Evolutionary conservation across 768 basidiomycete genomes (phyloP).

Genomic region (Phanerochaete carnosa): DNA sequence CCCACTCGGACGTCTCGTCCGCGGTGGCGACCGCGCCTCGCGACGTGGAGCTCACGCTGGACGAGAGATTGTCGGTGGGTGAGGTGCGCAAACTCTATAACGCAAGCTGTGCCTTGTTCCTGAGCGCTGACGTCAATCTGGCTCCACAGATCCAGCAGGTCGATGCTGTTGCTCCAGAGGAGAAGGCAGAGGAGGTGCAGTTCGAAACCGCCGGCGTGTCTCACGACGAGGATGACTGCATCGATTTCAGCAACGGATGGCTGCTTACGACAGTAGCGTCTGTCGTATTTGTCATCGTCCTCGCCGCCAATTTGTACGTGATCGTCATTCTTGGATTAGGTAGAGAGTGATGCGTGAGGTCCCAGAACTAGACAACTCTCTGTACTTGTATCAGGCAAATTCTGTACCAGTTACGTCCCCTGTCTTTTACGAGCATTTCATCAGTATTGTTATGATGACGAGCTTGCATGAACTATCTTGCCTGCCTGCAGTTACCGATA

Average conservation of each 20-base stretch:
- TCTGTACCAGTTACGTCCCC: not conserved
- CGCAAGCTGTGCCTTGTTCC: not conserved
- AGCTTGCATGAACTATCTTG: too few species aligned
- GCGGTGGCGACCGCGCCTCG: not conserved
- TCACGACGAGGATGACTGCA: conserved; percentile 24
- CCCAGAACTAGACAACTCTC: too few species aligned
- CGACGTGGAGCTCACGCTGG: not conserved
- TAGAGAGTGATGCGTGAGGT: conserved; percentile 10
- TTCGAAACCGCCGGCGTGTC: conserved; percentile 5
- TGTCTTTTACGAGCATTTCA: too few species aligned
- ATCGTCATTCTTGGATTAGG: conserved; percentile 57
- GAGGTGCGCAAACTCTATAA: not conserved
- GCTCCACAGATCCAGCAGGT: conserved; percentile 53
- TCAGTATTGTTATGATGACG: too few species aligned
- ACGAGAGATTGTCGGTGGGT: not conserved
- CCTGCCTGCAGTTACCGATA: too few species aligned
- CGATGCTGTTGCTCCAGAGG: not conserved
- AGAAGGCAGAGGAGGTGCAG: conserved; percentile 13
- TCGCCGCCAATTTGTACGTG: conserved; percentile 75
- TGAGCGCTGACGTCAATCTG: conserved; percentile 32
- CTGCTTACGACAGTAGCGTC: conserved; percentile 49
- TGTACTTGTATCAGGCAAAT: not conserved
- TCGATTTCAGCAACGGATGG: conserved; percentile 66
- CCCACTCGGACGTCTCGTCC: not conserved
- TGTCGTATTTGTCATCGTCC: conserved; percentile 60